Evolutionary conservation across 805 yeast genomes (phyloP), one percentile per base, ranked within the genome.

Genomic region (Yarrowia alimentaria): DNA sequence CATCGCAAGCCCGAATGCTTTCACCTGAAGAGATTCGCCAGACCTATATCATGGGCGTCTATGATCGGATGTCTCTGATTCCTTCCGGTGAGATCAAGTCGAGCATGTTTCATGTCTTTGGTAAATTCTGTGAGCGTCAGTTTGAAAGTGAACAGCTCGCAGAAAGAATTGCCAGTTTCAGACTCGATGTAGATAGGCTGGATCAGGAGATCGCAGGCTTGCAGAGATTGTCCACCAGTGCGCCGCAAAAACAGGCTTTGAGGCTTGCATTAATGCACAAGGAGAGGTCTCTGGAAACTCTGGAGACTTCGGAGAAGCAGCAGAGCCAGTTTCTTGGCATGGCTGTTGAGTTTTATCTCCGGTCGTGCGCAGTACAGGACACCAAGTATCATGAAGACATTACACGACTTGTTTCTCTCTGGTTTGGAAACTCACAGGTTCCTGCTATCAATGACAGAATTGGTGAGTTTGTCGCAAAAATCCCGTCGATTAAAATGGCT

Each of bases 391-490:
- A 73, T 49, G 79, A 76, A 53, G 83, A 78, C 45, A 68, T 83
- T 21, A 94, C 87, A 60, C 77, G 85, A 52, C 83, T 90, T 55
- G 83, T 90, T 64, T 84, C 90, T 0, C 64, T 91, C 9, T 91
- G 97, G 95, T 70, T 91, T 30, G 85, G 82, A 54, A 74, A 79
- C 57, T 72, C 80, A 2, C 61, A 63, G 5, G 70, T 71, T 25
- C 73, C 64, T 1, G 63, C 60, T 0, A 66, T 84, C 5, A 81
- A 78, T 55, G 54, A 52, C 3, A 57, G 66, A 7, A 68, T 85
- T 8, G 59, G 59, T 11, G 57, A 61, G 2, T 59, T 83, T 2
- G n/a, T n/a, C n/a, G 45, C 60, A 0, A 40, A 45, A 0, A 65
- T 86, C 14, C 84, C 94, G 0, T 70, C 76, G 11, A 70, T 71